phyloP scores from a whole-genome alignment of 768 basidiomycete species.

The Trametes sanguinea region DNA sequence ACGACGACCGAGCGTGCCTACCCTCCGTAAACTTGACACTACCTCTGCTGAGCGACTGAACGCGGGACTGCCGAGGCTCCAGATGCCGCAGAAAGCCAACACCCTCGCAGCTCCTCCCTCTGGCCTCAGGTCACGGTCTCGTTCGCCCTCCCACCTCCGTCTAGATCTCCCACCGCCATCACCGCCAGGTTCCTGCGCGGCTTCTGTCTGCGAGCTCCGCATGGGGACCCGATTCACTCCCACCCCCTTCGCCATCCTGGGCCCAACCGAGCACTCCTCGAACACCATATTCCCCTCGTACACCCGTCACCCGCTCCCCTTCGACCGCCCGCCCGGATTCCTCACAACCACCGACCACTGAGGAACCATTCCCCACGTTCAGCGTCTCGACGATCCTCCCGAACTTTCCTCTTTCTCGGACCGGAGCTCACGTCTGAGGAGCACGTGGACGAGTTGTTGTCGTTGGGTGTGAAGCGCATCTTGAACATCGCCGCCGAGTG shows the following conservation, averaged over 20 bases:
- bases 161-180: constrained; percentile 62
- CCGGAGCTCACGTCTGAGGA: constrained; percentile 77
- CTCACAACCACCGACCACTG: constrained; percentile 59
- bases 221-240: constrained; percentile 28
- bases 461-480: constrained; percentile 81
- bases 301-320: constrained; percentile 54
- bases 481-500: constrained; percentile 93
- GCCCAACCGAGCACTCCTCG: constrained; percentile 37
- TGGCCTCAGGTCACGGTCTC: constrained; percentile 33
- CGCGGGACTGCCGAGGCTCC: constrained; percentile 55
- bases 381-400: constrained; percentile 90
- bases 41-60: constrained; percentile 54
- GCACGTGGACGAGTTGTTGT: constrained; percentile 74
- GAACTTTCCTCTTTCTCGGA: constrained; percentile 88
- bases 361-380: constrained; percentile 61
- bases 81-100: constrained; percentile 56
- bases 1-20: constrained; percentile 63
- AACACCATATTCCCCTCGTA: constrained; percentile 41
- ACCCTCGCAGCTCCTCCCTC: constrained; percentile 49
- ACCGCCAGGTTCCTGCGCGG: constrained; percentile 54
- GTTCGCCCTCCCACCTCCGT: constrained; percentile 62
- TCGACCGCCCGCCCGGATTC: constrained; percentile 64
- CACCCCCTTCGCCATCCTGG: constrained; percentile 35
- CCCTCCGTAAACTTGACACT: constrained; percentile 63
- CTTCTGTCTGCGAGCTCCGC: constrained; percentile 39